Base-by-base conservation (phyloP, 306 rosid genomes). In the Biancaea sappan region DNA sequence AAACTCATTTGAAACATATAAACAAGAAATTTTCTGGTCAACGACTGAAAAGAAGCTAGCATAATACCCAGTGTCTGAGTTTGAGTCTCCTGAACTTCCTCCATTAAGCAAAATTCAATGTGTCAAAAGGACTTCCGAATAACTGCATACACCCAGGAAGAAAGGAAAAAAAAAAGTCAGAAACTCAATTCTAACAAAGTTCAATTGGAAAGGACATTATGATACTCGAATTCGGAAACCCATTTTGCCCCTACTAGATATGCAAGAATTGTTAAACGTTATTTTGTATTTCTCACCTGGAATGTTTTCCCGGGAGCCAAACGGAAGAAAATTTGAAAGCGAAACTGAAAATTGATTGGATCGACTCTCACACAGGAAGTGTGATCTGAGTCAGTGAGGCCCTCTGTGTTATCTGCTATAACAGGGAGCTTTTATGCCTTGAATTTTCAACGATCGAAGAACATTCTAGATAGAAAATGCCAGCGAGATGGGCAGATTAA, bases 51-150 rank as follows among this genome's bases (percentile, higher is more conserved):
- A 19, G 6, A 24, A 62, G 47, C n/a, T 6, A 37, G 60, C 6
- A 29, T 67, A 29, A 57, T 80, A 84, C 88, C 88, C 6, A 34
- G 44, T 9, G 79, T 21, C 59, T 80, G 85, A 63, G 80, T 60
- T 75, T 82, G 85, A 74, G 79, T 62, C 66, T 79, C 87, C 73
- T 83, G 84, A 84, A 73, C 79, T 61, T 85, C 89, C 37, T 80
- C 90, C 96, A 91, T 90, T 48, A n/a, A 24, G 50, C 47, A 44
- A 77, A 65, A 34, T 26, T 47, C 29, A 18, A 37, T 0, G 9
- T 29, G 29, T 21, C 48, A 62, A 37, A 34, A 11, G n/a, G n/a
- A 62, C 13, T 28, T 35, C 14, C 15, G 26, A 35, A 21, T 61
- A 5, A 35, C 48, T 21, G 63, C 58, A 35, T 29, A 2, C 21